Conservation (phyloP, 305 asterid genomes). For the Salvia sclarea region DNA sequence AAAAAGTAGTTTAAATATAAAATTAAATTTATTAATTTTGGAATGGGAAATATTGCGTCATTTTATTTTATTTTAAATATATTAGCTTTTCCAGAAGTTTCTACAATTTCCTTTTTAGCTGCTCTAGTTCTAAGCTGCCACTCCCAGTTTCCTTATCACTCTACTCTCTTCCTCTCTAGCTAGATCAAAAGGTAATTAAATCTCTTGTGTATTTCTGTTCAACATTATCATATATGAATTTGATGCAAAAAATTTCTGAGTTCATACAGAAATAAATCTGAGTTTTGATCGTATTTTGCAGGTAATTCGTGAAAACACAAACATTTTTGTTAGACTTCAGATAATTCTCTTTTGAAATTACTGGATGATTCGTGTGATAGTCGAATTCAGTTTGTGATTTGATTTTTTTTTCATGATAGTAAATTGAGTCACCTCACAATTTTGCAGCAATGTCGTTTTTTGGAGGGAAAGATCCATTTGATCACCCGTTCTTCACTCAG, state of each 20-base stretch:
- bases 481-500: slow-evolving; percentile 53
- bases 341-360: background rate
- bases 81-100: slow-evolving; percentile 24
- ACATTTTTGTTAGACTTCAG: no score
- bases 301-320: background rate
- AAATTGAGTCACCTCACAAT: background rate
- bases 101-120: background rate
- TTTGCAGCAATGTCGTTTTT: slow-evolving; percentile 51
- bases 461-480: slow-evolving; percentile 74
- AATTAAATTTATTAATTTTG: no score
- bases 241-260: background rate
- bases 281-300: background rate
- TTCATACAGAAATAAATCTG: background rate
- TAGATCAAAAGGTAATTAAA: slow-evolving; percentile 8
- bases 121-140: background rate
- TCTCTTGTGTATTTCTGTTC: background rate
- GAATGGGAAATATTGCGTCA: no score
- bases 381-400: background rate
- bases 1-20: no score
- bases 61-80: background rate
- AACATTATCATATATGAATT: background rate
- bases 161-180: background rate
- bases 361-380: background rate
- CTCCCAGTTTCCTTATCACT: background rate
- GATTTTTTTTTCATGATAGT: background rate